Percentiles rank a stretch among this genome's conserved stretches.
Evolutionary conservation across 2,329 filamentous ascomycete species (phyloP).

Genomic region (Didymella pinodella): DNA sequence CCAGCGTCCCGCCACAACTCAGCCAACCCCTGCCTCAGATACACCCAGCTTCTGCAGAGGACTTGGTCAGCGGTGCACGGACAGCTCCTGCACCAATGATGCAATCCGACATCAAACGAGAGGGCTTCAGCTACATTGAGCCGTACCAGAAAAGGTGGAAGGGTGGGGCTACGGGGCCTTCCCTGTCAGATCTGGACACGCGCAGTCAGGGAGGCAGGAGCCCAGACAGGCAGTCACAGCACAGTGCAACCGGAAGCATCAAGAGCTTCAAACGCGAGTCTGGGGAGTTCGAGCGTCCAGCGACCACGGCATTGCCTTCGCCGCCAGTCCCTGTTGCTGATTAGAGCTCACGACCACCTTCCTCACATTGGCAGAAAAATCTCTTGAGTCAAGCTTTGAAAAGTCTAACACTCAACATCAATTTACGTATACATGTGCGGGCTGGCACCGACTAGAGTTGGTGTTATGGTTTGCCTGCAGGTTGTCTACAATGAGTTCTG

Average conservation of each 20-base stretch:
- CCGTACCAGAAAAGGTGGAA: slow-evolving; percentile 45
- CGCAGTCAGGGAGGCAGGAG: slow-evolving; percentile 42
- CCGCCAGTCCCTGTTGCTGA: slow-evolving; percentile 28
- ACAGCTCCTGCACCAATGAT: slow-evolving; percentile 45
- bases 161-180: slow-evolving; percentile 33
- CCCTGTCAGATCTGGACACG: slow-evolving; percentile 35
- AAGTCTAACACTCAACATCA: slow-evolving; percentile 5
- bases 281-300: slow-evolving; percentile 36
- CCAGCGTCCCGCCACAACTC: slow-evolving; percentile 49
- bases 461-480: slow-evolving; percentile 15
- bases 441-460: slow-evolving; percentile 42
- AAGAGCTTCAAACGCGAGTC: slow-evolving; percentile 47
- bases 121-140: slow-evolving; percentile 40
- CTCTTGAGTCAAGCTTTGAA: not conserved
- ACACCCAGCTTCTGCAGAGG: slow-evolving; percentile 43
- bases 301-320: slow-evolving; percentile 30
- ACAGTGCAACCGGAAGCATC: slow-evolving; percentile 45
- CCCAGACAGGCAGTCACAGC: slow-evolving; percentile 47
- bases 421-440: slow-evolving; percentile 31
- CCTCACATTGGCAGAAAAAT: not conserved
- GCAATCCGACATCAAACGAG: slow-evolving; percentile 41
- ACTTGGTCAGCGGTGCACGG: slow-evolving; percentile 46
- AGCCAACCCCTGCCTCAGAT: slow-evolving; percentile 45
- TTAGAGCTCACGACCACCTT: slow-evolving; percentile 9
- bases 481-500: slow-evolving; percentile 7